Evolutionary conservation across 148 eudicot species (phyloP), one percentile per base, ranked within the genome.

Genomic region (Linanthus parryae): DNA sequence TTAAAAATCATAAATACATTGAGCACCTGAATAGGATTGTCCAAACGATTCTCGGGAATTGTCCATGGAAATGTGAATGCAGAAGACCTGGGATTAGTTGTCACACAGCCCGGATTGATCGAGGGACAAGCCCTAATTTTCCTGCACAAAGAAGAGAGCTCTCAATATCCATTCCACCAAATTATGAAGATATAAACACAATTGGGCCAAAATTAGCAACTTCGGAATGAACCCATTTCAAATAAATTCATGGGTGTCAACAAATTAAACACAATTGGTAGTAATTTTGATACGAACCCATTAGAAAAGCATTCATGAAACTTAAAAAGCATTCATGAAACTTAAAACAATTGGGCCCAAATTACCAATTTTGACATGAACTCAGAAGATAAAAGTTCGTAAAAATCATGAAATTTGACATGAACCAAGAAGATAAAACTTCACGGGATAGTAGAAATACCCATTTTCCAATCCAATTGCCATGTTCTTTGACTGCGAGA

Each of bases 41-140:
- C 68, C 21, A 73, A 46, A 44, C 80, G 64, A 30, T 47, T 70
- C 17, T 75, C 62, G 41, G 84, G 76, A 58, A 92, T 82, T 20
- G 59, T 59, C 98, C 94, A 87, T 17, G 98, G 98, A 50, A 92
- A 87, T 27, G 79, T 74, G 25, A 80, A 87, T 44, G 71, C 74
- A 6, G 96, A 67, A 0, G 99, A 81, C 46, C 68, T 66, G 8
- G 99, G 90, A 58, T 92, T 92, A 11, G 90, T 81, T 5, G 99
- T 76, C 24, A 92, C 66, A 38, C 99, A 92, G 2, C 98, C 66
- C 11, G 98, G 98, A 65, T 92, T 92, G 10, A 79, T 65, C 12
- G 94, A 79, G 1, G 98, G 98, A 62, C 98, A 92, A 34, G 85
- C 57, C 48, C 96, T 79, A 62, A 92, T 77, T 62, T 84, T 92